Evolutionary conservation across 768 basidiomycete genomes (phyloP), one percentile per base, ranked within the genome.

Genomic region (Stropharia rugosoannulata): DNA sequence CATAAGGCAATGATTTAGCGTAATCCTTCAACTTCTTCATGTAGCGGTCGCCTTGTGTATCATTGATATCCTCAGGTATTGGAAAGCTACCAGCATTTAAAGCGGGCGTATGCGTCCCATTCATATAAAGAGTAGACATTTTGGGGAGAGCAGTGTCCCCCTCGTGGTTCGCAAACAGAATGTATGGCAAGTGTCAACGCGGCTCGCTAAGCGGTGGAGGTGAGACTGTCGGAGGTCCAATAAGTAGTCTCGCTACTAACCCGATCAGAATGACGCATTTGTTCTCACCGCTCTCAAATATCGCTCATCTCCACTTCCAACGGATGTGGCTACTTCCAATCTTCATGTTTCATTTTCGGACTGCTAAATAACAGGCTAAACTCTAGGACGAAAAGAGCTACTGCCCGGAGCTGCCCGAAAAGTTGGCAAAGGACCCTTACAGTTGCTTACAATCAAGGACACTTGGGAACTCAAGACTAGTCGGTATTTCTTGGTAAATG

Each of bases 1-100:
- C 77, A 68, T 94, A 94, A 1, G 93, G 92, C 35, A 95, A 68
- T 12, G 80, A 81, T 46, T 73, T 72, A 29, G 85, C 83, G 70
- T 88, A 87, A 52, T 73, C 74, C 68, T 80, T 80, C 41, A 89
- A 73, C 65, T 87, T 90, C 58, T 73, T 71, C 67, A 84, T 73
- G 65, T 80, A 80, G 12, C 67, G 75, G 62, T 84, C 81, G 29
- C 76, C 73, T 12, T 55, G 54, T 13, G 69, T 56, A 43, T 69
- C 51, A 35, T 59, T 54, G 39, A 69, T 64, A 51, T 72, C 71
- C 13, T 66, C 65, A 38, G 70, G 67, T 50, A 69, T 60, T 12
- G 56, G 56, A 9, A 60, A 35, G 27, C 54, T 47, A 29, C 59
- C 39, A 2, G 59, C 57, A 40, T 61, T 55, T 27, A 47, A 56